Conservation (phyloP, 352 stramenopile genomes). For the Globisporangium polare region DNA sequence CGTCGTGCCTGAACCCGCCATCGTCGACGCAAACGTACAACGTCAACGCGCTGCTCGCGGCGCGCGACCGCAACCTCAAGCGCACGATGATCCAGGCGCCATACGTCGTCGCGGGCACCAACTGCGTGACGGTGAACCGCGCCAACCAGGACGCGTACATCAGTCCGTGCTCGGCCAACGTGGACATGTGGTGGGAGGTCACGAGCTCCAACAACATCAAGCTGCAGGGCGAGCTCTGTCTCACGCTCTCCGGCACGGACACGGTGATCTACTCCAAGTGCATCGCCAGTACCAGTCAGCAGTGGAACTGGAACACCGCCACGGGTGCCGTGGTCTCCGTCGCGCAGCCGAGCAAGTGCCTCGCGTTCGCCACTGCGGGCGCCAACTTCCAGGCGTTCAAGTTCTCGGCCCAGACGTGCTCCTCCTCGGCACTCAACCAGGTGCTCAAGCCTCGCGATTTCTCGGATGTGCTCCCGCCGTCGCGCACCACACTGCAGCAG, state of each 20-base stretch:
- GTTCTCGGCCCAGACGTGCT: neutral
- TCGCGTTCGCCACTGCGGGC: neutral
- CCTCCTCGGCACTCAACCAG: neutral
- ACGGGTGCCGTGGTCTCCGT: neutral
- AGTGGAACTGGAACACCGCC: neutral
- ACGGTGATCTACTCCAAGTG: neutral
- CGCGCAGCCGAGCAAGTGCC: neutral
- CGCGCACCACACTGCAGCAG: neutral
- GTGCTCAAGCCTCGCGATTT: neutral
- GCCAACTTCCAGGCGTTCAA: constrained; percentile 1
- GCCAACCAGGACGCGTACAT: constrained; percentile 1
- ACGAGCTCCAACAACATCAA: neutral
- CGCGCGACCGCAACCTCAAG: neutral
- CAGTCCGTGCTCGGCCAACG: neutral
- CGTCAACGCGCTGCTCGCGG: neutral
- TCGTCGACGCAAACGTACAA: neutral
- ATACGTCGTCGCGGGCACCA: neutral
- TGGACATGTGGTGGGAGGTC: constrained; percentile 14
- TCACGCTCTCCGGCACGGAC: neutral
- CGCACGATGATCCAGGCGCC: constrained; percentile 8
- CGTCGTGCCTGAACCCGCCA: neutral
- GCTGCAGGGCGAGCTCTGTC: constrained; percentile 1
- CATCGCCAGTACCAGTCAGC: neutral
- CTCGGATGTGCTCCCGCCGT: neutral
- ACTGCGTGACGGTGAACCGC: constrained; percentile 9